Evolutionary conservation across 352 stramenopile species (phyloP), one percentile per base, ranked within the genome.

Genomic region (Phytophthora tubulina): DNA sequence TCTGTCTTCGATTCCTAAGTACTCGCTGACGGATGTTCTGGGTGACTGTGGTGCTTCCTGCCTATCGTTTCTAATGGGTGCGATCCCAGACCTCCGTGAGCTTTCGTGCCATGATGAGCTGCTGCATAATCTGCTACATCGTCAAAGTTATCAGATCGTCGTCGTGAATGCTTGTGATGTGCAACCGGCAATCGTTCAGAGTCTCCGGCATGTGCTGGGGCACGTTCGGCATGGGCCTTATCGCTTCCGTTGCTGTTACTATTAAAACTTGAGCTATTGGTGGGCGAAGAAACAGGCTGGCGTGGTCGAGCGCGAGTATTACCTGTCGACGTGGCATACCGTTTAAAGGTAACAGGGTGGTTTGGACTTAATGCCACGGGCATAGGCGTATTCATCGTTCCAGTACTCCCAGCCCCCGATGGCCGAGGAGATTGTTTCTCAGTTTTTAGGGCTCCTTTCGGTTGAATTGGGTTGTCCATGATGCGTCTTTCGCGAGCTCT

Each of bases 381-480:
- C 72, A 79, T 72, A 2, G 66, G 48, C 3, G 67, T 63, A 27
- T 53, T 72, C 71, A 78, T 73, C 44, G 30, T 53, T 30, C 58
- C 58, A 62, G 49, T 61, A 58, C 63, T 84, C 17, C 72, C 67
- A 13, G 52, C 53, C 31, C 53, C 67, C 8, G 69, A 55, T 9
- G 67, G 56, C 14, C 80, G 78, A 21, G 82, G 82, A 0, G 78
- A 90, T 10, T 76, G 71, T 41, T 85, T 88, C 9, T 89, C 81
- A 44, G 81, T 30, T 67, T 77, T 85, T 2, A 68, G n/a, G 45
- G 31, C 36, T 59, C 66, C 64, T 79, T 89, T 49, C 53, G 49
- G 33, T 55, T 88, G 79, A 41, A 90, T 57, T 14, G 73, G 70
- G 42, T 88, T 83, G 53, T 90, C 82, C 70, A 89, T 82, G 51